These are phyloP conservation scores for Helianthus tuberosus DNA, from an alignment of 129 eudicot genomes.

Conservation along the genomic window DNA sequence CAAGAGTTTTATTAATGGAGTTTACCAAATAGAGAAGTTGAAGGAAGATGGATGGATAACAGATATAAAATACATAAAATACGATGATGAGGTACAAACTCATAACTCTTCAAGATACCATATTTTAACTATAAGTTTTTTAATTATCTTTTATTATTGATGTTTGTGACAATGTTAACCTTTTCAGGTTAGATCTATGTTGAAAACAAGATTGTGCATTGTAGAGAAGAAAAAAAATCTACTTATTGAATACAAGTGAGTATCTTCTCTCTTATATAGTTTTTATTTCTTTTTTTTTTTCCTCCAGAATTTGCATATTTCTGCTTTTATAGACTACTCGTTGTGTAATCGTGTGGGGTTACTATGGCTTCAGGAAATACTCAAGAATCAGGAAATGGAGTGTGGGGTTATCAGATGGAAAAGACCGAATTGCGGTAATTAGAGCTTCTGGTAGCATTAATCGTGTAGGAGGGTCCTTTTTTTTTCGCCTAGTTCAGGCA, in stretches of 20 bases:
- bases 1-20: too few species aligned
- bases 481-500: too few species aligned
- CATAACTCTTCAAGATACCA: too few species aligned
- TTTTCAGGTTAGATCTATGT: conserved; percentile 69
- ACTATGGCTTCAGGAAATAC: conserved; percentile 56
- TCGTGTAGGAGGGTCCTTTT: conserved; percentile 54
- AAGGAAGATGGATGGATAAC: too few species aligned
- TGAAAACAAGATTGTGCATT: too few species aligned
- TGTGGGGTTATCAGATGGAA: conserved; percentile 76
- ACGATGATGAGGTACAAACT: too few species aligned
- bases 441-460: conserved; percentile 74
- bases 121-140: too few species aligned
- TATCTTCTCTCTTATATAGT: neutral
- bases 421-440: conserved; percentile 71
- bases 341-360: too few species aligned
- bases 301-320: neutral
- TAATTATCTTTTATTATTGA: neutral
- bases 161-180: neutral
- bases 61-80: too few species aligned
- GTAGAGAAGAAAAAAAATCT: too few species aligned
- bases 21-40: too few species aligned
- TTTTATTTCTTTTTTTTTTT: neutral
- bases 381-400: conserved; percentile 70
- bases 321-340: neutral
- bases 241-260: conserved; percentile 33